Conservation (phyloP, 345 rosid species). For the Lenwebbia sp. region DNA sequence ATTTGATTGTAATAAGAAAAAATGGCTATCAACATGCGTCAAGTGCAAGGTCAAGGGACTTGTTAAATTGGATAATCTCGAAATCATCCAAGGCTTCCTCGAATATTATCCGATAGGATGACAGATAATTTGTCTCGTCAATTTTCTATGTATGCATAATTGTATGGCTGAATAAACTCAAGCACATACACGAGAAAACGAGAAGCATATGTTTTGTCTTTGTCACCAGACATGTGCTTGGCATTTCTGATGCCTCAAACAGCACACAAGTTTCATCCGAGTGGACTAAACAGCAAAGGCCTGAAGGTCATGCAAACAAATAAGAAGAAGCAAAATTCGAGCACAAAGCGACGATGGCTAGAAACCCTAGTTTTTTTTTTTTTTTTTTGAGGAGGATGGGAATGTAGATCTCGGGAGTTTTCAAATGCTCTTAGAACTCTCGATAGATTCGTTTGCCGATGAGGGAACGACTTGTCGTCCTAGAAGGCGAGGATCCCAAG, state of each 20-base stretch:
- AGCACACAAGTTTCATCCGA: background rate
- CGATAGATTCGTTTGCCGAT: background rate
- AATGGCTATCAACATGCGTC: background rate
- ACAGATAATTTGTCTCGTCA: rapidly evolving
- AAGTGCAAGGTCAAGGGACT: background rate
- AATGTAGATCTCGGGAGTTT: background rate
- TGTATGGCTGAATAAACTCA: background rate
- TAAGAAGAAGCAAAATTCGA: background rate
- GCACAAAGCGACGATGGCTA: background rate
- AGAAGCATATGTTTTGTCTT: background rate
- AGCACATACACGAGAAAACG: background rate
- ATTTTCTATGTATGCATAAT: background rate
- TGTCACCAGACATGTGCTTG: background rate
- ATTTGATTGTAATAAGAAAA: background rate
- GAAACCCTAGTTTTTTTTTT: background rate
- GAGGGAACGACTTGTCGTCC: background rate
- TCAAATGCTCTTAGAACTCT: background rate
- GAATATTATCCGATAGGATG: background rate
- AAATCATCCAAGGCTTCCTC: background rate
- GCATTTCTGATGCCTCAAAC: background rate
- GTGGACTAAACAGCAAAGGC: background rate
- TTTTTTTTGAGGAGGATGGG: background rate
- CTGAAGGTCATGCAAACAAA: background rate
- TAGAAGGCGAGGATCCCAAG: background rate
- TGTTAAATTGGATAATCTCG: background rate